These are phyloP conservation scores for Leccinum sublutescens DNA, from an alignment of 768 basidiomycete species.

Conservation along the genomic window DNA sequence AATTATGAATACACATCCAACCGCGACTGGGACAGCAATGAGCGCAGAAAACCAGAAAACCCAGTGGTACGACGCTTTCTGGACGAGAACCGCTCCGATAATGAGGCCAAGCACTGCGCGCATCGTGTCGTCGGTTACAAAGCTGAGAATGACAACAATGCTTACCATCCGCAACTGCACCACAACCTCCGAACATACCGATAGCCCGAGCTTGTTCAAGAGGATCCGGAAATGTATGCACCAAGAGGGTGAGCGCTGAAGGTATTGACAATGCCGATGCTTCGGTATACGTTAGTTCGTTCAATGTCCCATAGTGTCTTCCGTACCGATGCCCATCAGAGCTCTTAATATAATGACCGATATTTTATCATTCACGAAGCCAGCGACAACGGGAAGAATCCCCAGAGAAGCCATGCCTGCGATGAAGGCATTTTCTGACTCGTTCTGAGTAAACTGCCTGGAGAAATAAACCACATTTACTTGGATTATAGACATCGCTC, in stretches of 20 bases:
- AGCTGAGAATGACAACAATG: neutral
- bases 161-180: conserved; percentile 45
- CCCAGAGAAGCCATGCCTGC: conserved; percentile 42
- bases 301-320: neutral
- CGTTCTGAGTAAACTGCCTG: conserved; percentile 30
- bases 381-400: conserved; percentile 42
- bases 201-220: conserved; percentile 48
- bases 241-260: conserved; percentile 48
- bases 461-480: conserved; percentile 27
- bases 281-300: conserved; percentile 16
- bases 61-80: conserved; percentile 45
- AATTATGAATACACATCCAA: conserved; percentile 34
- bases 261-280: conserved; percentile 52
- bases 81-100: conserved; percentile 44
- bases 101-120: conserved; percentile 40
- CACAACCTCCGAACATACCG: conserved; percentile 44
- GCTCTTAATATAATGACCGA: conserved; percentile 51
- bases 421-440: conserved; percentile 42
- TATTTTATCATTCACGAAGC: conserved; percentile 47
- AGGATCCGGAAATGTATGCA: conserved; percentile 49
- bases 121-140: neutral
- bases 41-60: conserved; percentile 50
- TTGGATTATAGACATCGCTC: conserved; percentile 28
- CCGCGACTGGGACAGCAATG: conserved; percentile 34
- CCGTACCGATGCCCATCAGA: conserved; percentile 46